These are phyloP conservation scores for Ilyonectria robusta DNA, from an alignment of 2,329 filamentous ascomycete genomes.

Conservation along the genomic window DNA sequence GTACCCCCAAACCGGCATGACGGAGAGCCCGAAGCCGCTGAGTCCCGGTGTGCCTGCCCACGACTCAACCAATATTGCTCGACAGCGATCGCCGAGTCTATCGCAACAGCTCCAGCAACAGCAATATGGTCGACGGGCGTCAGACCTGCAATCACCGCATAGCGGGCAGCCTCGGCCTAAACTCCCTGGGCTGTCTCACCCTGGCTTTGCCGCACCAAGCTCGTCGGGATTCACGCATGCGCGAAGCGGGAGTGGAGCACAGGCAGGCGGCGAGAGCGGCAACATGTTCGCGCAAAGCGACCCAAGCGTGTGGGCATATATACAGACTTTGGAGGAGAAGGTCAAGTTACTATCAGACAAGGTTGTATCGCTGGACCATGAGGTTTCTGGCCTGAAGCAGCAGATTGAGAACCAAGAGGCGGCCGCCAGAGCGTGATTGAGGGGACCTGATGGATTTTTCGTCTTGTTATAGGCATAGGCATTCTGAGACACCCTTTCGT, in stretches of 20 bases:
- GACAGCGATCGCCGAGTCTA: conserved; percentile 77
- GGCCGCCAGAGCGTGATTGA: conserved; percentile 42
- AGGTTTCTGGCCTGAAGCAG: conserved; percentile 53
- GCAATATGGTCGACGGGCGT: conserved; percentile 67
- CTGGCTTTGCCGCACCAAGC: conserved; percentile 52
- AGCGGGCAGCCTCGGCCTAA: conserved; percentile 58
- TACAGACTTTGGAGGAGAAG: conserved; percentile 77
- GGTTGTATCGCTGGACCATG: conserved; percentile 52
- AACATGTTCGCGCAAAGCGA: conserved; percentile 76
- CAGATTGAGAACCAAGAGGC: conserved; percentile 52
- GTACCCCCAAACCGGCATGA: conserved; percentile 82
- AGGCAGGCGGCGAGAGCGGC: conserved; percentile 72
- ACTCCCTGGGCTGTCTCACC: conserved; percentile 55
- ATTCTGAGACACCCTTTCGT: conserved; percentile 47
- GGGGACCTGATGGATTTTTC: conserved; percentile 27
- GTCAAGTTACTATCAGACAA: conserved; percentile 55
- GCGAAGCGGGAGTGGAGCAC: conserved; percentile 62
- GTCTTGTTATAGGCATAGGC: conserved; percentile 40
- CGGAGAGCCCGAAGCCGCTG: conserved; percentile 88
- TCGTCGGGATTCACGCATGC: conserved; percentile 50
- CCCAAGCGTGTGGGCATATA: conserved; percentile 79
- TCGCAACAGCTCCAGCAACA: conserved; percentile 77
- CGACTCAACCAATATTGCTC: conserved; percentile 64
- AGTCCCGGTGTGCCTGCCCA: conserved; percentile 74
- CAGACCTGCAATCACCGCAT: conserved; percentile 70